These are phyloP conservation scores for Apiospora aurea DNA, from an alignment of 2,329 filamentous ascomycete species.

Conservation along the genomic window DNA sequence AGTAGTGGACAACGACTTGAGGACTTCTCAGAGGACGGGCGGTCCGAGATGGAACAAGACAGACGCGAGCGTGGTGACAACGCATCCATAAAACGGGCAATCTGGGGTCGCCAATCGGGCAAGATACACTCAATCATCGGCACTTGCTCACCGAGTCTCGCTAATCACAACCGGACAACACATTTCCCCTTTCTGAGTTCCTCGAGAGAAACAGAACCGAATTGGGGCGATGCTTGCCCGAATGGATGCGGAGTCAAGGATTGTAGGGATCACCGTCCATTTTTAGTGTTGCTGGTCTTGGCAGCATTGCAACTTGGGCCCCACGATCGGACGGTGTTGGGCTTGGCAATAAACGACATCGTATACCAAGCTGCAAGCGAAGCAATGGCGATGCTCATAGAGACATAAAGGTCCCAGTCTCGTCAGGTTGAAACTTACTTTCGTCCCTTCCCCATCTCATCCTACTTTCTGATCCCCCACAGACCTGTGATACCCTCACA, in stretches of 20 bases:
- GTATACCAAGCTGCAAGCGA: not conserved
- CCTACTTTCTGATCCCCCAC: not conserved
- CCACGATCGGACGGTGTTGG: not conserved
- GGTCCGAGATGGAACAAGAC: not conserved
- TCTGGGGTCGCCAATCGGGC: slow-evolving; percentile 4
- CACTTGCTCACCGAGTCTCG: not conserved
- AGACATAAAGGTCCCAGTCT: not conserved
- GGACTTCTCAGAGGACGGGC: not conserved
- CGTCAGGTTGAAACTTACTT: not conserved
- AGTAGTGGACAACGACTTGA: not conserved
- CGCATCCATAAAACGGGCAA: not conserved
- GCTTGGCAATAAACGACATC: not conserved
- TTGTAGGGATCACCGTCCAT: not conserved
- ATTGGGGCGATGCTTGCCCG: not conserved
- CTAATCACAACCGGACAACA: not conserved
- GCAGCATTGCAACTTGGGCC: not conserved
- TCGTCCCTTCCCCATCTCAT: not conserved
- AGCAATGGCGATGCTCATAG: not conserved
- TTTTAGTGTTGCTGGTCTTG: not conserved
- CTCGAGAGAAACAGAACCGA: not conserved
- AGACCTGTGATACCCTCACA: not conserved
- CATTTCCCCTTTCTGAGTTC: not conserved
- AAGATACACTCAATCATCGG: not conserved
- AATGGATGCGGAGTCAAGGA: slow-evolving; percentile 5
- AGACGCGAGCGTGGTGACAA: not conserved